Conservation (phyloP, 345 rosid species). For the Eucalyptus erythrocorys region DNA sequence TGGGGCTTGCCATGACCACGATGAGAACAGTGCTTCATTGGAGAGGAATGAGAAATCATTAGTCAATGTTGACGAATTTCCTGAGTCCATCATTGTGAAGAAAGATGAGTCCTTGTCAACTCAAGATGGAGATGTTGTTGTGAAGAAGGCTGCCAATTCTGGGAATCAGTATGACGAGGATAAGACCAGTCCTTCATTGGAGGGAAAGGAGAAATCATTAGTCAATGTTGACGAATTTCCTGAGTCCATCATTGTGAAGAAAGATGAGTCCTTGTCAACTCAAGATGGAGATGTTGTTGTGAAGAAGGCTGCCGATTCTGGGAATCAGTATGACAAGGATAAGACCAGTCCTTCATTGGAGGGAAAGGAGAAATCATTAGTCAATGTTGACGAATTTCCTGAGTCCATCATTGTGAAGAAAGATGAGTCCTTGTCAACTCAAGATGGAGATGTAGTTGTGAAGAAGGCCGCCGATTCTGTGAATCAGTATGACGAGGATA, state of each 20-base stretch:
- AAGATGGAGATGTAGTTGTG: neutral
- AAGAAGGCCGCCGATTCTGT: neutral
- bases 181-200: constrained; percentile 1
- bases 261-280: neutral
- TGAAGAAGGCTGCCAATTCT: neutral
- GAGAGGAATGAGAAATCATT: constrained; percentile 1
- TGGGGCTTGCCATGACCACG: neutral
- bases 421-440: neutral
- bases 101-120: neutral
- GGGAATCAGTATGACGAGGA: neutral
- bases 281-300: neutral
- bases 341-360: constrained; percentile 1
- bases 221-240: neutral
- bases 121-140: neutral
- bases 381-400: neutral
- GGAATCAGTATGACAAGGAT: no score
- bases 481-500: neutral
- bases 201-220: neutral
- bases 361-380: neutral
- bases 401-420: neutral
- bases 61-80: neutral
- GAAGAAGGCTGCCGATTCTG: no score
- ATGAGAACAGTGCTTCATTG: constrained; percentile 1
- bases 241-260: neutral
- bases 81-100: neutral